Base-by-base conservation (phyloP, 345 rosid species). In the Ceriops zippeliana region DNA sequence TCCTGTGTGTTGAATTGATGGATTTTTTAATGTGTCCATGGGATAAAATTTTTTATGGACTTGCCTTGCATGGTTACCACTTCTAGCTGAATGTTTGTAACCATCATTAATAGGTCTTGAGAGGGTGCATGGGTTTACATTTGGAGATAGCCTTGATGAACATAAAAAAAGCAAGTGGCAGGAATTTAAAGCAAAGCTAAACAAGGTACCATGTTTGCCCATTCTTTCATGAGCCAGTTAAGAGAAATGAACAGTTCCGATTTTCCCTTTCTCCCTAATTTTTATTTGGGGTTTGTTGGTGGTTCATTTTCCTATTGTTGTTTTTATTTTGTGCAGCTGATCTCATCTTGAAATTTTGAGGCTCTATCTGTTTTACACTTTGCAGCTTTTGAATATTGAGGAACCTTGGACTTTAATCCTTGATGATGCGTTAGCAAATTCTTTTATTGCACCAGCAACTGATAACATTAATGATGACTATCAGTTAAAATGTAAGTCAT, bases 81-180 rank as follows among this genome's bases (percentile, higher is more conserved):
- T 11, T 42, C 17, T 38, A 38, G 46, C 51, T 52, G 21, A 4
- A 34, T 17, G 31, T 21, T 1, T 53, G 37, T 49, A 26, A 24
- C 28, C 26, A 7, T 38, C 42, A 28, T 52, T 30, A 73, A 49
- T 84, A 93, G 98, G 96, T 72, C 89, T 93, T 52, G 98, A 90
- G 73, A 89, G 96, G 78, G 88, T 93, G 53, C 98, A 93, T 63
- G 97, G 98, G 62, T 93, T 91, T 77, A 86, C 97, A 34, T 93
- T 91, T 72, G 97, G 98, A 67, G 97, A 93, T 67, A 93, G 98
- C 81, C 74, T 89, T 63, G 93, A 83, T 24, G 96, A 87, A 63
- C 24, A 57, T 58, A 89, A 83, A 79, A 84, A 52, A 77, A 75
- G 65, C 73, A 91, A 84, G 73, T 93, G 98, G 97, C 85, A 72